Percentiles rank a stretch among this genome's conserved stretches.
phyloP scores from a whole-genome alignment of 768 basidiomycete genomes.

The Auricularia cornea region DNA sequence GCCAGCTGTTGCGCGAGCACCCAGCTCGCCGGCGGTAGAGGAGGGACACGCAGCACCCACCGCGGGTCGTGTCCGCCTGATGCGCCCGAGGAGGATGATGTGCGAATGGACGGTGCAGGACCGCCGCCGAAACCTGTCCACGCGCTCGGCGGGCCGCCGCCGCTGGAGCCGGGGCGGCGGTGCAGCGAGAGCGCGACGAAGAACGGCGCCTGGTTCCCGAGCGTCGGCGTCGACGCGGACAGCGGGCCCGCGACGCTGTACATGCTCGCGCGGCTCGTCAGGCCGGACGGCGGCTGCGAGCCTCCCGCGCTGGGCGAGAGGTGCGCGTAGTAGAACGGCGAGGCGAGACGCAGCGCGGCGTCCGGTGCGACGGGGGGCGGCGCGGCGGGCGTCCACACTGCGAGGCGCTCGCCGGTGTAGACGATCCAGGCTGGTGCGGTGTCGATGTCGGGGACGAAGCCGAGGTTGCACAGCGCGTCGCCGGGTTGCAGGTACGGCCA shows the following conservation, averaged over 20 bases:
- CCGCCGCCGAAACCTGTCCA: neutral
- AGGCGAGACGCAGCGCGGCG: neutral
- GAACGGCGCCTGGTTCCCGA: neutral
- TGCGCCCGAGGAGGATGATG: neutral
- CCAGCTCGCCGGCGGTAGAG: neutral
- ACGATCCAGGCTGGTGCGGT: neutral
- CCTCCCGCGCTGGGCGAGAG: neutral
- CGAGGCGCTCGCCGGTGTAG: neutral
- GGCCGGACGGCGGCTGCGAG: neutral
- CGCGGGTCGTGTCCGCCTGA: neutral
- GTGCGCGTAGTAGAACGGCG: conserved; percentile 4
- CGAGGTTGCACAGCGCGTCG: conserved; percentile 74
- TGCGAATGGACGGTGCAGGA: neutral
- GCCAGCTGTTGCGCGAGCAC: neutral
- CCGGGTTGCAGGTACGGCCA: conserved; percentile 72
- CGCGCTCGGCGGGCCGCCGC: neutral
- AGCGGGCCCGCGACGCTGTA: neutral
- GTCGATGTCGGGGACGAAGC: conserved; percentile 48
- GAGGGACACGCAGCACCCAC: neutral
- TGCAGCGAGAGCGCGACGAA: neutral
- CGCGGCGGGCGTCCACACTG: neutral
- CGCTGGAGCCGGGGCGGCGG: neutral
- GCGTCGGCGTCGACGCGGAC: neutral
- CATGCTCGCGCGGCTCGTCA: neutral
- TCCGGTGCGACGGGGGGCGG: neutral